Percentiles rank a stretch among this genome's conserved stretches.
These are phyloP conservation scores for Botrytis byssoidea DNA, from an alignment of 2,329 filamentous ascomycete genomes.

Conservation along the genomic window DNA sequence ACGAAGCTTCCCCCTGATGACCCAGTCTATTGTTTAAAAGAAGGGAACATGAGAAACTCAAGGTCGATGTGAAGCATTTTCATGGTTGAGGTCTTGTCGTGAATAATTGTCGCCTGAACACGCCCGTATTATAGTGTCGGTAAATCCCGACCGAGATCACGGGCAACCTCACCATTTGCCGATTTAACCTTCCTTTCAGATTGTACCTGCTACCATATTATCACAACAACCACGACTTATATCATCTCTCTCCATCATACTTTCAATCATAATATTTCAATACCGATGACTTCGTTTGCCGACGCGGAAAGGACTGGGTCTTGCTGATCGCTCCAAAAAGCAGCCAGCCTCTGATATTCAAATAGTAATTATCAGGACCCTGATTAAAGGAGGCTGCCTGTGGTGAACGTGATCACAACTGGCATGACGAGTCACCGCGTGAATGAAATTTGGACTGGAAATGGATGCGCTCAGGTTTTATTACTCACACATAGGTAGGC, in stretches of 20 bases:
- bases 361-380: neutral
- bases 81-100: neutral
- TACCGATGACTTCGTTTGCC: neutral
- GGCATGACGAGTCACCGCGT: neutral
- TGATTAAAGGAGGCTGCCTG: neutral
- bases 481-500: neutral
- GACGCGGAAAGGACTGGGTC: neutral
- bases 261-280: neutral
- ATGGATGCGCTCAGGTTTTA: neutral
- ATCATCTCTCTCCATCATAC: neutral
- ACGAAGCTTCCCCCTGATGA: neutral
- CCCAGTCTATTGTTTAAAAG: neutral
- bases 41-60: neutral
- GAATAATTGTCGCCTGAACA: neutral
- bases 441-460: neutral
- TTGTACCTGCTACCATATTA: neutral
- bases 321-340: neutral
- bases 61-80: neutral
- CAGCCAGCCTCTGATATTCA: neutral
- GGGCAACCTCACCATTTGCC: neutral
- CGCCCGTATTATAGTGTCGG: neutral
- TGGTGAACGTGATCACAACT: neutral
- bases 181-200: neutral
- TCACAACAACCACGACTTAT: neutral
- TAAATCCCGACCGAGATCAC: constrained; percentile 1